Evolutionary conservation across 2,329 filamentous ascomycete genomes (phyloP).

Genomic region (Westerdykella sp.): DNA sequence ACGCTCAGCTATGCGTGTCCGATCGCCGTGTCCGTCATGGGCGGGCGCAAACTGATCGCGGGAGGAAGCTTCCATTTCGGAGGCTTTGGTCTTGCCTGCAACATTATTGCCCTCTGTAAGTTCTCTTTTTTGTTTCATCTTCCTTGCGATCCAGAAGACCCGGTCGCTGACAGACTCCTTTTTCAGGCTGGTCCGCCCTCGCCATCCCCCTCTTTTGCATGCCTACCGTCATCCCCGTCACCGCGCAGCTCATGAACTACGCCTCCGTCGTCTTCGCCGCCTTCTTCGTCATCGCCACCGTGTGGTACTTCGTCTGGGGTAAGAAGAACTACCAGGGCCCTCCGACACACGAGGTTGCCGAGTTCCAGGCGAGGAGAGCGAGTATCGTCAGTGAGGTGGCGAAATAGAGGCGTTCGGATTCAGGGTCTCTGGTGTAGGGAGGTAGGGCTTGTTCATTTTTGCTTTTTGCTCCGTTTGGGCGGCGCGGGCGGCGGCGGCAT

Average conservation of each 20-base stretch:
- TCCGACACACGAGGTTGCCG: slow-evolving; percentile 34
- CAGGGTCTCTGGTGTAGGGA: no score
- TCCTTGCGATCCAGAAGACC: not conserved
- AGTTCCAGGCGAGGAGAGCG: slow-evolving; percentile 27
- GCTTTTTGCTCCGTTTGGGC: no score
- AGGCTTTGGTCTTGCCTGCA: slow-evolving; percentile 54
- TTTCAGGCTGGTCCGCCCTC: slow-evolving; percentile 54
- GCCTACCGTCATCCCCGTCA: slow-evolving; percentile 59
- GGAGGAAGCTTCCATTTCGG: slow-evolving; percentile 58
- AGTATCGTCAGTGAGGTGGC: slow-evolving; percentile 11
- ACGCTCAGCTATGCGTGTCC: slow-evolving; percentile 64
- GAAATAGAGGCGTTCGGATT: no score
- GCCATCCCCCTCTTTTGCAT: slow-evolving; percentile 70
- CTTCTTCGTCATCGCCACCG: slow-evolving; percentile 54
- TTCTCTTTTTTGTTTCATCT: slow-evolving; percentile 28
- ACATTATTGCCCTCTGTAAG: slow-evolving; percentile 58
- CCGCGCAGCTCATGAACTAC: slow-evolving; percentile 60
- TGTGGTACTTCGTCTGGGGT: slow-evolving; percentile 66
- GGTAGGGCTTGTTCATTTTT: no score
- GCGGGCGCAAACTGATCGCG: slow-evolving; percentile 54
- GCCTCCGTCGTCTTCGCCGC: slow-evolving; percentile 67
- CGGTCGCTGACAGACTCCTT: slow-evolving; percentile 5
- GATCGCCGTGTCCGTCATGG: slow-evolving; percentile 57
- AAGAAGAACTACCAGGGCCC: slow-evolving; percentile 63
- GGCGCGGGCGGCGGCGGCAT: no score